These are phyloP conservation scores for Xylariaceae sp. DNA, from an alignment of 2,329 filamentous ascomycete species.

Conservation along the genomic window DNA sequence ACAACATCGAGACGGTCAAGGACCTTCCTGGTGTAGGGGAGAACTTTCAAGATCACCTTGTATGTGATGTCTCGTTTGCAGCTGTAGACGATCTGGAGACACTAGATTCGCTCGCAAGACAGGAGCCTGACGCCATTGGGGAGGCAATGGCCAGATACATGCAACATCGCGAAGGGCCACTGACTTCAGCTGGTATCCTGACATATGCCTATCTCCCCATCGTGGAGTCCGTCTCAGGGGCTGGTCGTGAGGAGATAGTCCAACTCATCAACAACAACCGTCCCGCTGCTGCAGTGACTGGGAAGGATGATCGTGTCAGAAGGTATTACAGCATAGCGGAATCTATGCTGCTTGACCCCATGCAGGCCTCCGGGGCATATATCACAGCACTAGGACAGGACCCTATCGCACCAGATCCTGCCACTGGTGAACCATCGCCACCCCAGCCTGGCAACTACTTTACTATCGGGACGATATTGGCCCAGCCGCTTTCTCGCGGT, in stretches of 20 bases:
- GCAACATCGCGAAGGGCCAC: conserved; percentile 7
- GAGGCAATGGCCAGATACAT: conserved; percentile 11
- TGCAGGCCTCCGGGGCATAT: conserved; percentile 9
- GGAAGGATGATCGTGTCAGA: background rate
- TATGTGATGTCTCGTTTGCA: conserved; percentile 10
- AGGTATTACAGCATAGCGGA: conserved; percentile 12
- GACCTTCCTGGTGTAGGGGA: conserved; percentile 47
- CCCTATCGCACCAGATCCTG: conserved; percentile 3
- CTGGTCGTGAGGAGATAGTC: conserved; percentile 3
- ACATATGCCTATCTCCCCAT: conserved; percentile 19
- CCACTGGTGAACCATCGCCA: conserved; percentile 1
- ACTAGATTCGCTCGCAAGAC: conserved; percentile 12
- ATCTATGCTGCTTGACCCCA: conserved; percentile 10
- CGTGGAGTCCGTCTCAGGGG: background rate
- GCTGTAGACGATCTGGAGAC: conserved; percentile 15
- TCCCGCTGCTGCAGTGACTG: background rate
- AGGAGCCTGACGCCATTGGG: conserved; percentile 8
- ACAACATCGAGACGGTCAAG: conserved; percentile 38
- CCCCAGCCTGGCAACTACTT: conserved; percentile 9
- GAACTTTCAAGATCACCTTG: conserved; percentile 39
- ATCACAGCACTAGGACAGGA: conserved; percentile 10
- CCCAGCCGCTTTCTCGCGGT: conserved; percentile 12
- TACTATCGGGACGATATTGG: conserved; percentile 9
- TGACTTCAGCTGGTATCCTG: conserved; percentile 12
- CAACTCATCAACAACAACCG: conserved; percentile 6